Evolutionary conservation across 441 rosid species (phyloP), one percentile per base, ranked within the genome.

Genomic region (Omphalea diandra): DNA sequence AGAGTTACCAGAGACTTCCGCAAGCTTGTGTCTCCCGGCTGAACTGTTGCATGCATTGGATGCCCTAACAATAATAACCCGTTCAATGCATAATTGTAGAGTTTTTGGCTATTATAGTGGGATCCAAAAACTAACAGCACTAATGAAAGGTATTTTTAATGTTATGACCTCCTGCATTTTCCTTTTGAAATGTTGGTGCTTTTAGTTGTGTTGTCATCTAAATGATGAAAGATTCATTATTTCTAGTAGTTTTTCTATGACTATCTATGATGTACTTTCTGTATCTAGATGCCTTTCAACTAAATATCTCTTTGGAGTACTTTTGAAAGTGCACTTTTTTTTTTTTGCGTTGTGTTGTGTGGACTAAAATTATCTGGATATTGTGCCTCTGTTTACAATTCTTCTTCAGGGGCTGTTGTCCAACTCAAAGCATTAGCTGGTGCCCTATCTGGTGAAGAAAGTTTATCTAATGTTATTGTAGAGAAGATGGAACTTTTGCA

Each of bases 41-140:
- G 91, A 89, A 76, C 88, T 86, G 36, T 71, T 88, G 52, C 79
- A 80, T 46, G 80, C 83, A 73, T 70, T 90, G 88, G 89, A 83
- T 64, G 91, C 93, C 54, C 74, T 87, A 75, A 79, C 79, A 66
- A 68, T 90, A 75, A 72, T 84, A 32, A 81, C 77, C 40, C 84
- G 91, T 65, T 90, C 96, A 22, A 76, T 87, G 78, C 91, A 90
- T 83, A 87, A 90, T 79, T 85, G 96, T 82, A 81, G 83, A 79
- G 87, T 85, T 73, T 83, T 90, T 83, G 90, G 85, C 59, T 85
- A 80, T 62, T 83, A 83, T 75, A 86, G 93, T 55, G 96, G 96
- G 62, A 77, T 86, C 73, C 93, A 85, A 74, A 88, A 83, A 79
- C 85, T 88, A 60, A 88, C 90, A 53, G 89, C 88, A 31, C 71